Base-by-base conservation (phyloP, 1,139 yeast species). In the Entelexis paramagnoliae region DNA sequence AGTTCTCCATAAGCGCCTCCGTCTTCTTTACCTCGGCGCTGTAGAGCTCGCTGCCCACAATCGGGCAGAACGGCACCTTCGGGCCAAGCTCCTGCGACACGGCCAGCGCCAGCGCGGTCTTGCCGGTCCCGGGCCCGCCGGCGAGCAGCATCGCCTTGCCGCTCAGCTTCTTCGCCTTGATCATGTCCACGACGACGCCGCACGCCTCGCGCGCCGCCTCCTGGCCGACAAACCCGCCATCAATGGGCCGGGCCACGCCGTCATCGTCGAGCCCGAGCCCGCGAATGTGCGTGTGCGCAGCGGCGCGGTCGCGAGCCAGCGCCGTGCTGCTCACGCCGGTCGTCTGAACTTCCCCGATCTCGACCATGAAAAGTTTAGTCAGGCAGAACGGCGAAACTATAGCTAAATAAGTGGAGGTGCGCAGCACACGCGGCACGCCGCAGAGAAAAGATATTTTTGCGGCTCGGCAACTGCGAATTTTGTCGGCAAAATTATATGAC, bases 1-100 rank as follows among this genome's bases (percentile, higher is more conserved):
- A 91, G 67, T 91, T 89, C 67, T 91, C 98, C 98, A 91, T 91
- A 61, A 91, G 72, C 0, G 95, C 91, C 63, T 93, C 96, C 0
- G 98, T 93, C 71, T 93, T 93, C 69, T 91, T 91, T 51, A 93
- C 96, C 68, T 91, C 99, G 4, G 95, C 95, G n/a, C 95, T 84
- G 67, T 82, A 91, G 59, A 91, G 73, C 68, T 91, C 98, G 51
- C 89, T 80, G 26, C 98, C 99, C 32, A 93, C 98, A 63, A 91
- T 83, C 6, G 98, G 98, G 66, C 96, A 89, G 66, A 91, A 91
- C 46, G 99, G 99, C 51, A 91, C 98, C 64, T 91, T 91, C 43
- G 98, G 96, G 1, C 99, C 99, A 61, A 91, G 74, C 67, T 91
- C 98, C 66, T 91, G 98, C 2, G 97, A 86, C 53, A 93, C 82